These are phyloP conservation scores for Alternaria gaisen DNA, from an alignment of 2,329 filamentous ascomycete genomes.

Conservation along the genomic window DNA sequence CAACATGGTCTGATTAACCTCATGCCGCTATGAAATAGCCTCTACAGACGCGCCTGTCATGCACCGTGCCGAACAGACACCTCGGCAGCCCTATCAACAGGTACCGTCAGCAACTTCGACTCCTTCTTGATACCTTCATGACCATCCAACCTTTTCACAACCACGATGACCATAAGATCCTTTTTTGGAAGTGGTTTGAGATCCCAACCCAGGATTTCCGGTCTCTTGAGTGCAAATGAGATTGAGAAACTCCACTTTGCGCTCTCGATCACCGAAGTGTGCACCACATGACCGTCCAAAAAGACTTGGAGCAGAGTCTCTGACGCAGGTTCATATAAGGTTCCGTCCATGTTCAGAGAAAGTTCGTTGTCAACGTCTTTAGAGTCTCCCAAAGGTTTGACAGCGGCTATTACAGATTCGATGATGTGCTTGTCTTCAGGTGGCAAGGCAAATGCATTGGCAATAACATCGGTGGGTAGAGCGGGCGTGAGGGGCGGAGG, in stretches of 20 bases:
- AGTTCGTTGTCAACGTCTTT: background rate
- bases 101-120: conserved; percentile 3
- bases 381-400: background rate
- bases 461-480: conserved; percentile 24
- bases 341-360: conserved; percentile 4
- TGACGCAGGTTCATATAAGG: background rate
- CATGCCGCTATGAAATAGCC: background rate
- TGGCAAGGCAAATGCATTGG: background rate
- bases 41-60: background rate
- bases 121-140: conserved; percentile 12
- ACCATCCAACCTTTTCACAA: conserved; percentile 18
- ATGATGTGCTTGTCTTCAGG: background rate
- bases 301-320: conserved; percentile 24
- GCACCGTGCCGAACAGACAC: background rate
- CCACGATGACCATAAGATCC: conserved; percentile 33
- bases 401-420: background rate
- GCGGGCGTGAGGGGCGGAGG: conserved; percentile 20
- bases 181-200: conserved; percentile 28
- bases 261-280: background rate
- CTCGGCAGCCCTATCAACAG: background rate
- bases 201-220: conserved; percentile 35
- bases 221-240: conserved; percentile 12
- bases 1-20: background rate
- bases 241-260: conserved; percentile 21
- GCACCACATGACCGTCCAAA: conserved; percentile 26